A percentile compares a stretch with the other conserved stretches of the same genome.
Conservation (phyloP, 116 monocot species). For the Posidonia oceanica region DNA sequence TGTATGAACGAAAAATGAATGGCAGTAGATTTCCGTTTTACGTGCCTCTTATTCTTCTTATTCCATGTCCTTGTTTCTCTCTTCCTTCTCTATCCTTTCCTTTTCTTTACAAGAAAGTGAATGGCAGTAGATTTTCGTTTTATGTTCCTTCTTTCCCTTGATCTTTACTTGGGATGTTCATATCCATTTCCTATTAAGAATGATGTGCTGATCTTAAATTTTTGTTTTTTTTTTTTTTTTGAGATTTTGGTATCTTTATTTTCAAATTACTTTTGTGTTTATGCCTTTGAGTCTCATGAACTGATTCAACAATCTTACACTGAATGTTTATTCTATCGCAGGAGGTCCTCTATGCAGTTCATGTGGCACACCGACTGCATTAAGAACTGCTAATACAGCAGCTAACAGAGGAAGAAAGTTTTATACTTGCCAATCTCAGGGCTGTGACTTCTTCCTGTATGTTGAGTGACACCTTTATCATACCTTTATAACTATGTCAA, state of each 20-base stretch:
- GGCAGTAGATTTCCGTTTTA: neutral
- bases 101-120: neutral
- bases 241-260: neutral
- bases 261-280: neutral
- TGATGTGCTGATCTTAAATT: too few species aligned
- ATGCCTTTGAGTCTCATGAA: neutral
- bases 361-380: slow-evolving; percentile 50
- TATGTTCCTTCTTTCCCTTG: too few species aligned
- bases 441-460: slow-evolving; percentile 74
- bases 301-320: neutral
- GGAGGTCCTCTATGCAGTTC: slow-evolving; percentile 13
- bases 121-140: too few species aligned
- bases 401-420: slow-evolving; percentile 85
- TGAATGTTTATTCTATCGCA: slow-evolving; percentile 2
- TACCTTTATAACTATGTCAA: too few species aligned
- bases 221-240: too few species aligned
- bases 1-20: too few species aligned
- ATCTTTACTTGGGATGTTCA: too few species aligned
- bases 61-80: neutral
- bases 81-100: neutral
- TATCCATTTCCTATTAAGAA: too few species aligned
- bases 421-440: slow-evolving; percentile 55
- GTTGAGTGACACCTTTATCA: slow-evolving; percentile 8
- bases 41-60: neutral
- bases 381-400: slow-evolving; percentile 80